Percentiles rank a stretch among this genome's conserved stretches.
Conservation (phyloP, 2,329 filamentous ascomycete genomes). For the Xylariomycetidae sp. region DNA sequence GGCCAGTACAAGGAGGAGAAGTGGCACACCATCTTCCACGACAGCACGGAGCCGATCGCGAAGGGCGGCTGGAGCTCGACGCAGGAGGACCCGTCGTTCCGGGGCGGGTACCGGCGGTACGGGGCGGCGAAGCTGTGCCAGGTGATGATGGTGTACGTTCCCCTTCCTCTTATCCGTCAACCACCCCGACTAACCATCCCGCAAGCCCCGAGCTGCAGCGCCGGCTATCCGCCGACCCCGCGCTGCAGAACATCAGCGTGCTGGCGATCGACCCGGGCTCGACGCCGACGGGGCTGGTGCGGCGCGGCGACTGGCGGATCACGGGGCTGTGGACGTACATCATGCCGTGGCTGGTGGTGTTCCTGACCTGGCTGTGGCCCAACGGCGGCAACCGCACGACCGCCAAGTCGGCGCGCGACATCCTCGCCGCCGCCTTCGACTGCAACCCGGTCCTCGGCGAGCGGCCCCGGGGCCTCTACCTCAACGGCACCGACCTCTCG, state of each 20-base stretch:
- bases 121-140: conserved; percentile 21
- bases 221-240: conserved; percentile 21
- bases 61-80: conserved; percentile 17
- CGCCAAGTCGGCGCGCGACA: conserved; percentile 24
- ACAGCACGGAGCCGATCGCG: conserved; percentile 15
- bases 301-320: conserved; percentile 1
- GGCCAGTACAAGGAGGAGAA: conserved; percentile 9
- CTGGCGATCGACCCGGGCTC: conserved; percentile 30
- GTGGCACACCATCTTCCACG: conserved; percentile 12
- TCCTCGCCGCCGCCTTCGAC: conserved; percentile 24
- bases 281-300: conserved; percentile 21
- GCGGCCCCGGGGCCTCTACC: conserved; percentile 26
- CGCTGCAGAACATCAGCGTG: conserved; percentile 21
- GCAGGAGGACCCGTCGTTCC: conserved; percentile 16
- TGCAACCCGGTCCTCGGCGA: conserved; percentile 14
- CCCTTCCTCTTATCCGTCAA: background rate
- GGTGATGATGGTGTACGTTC: conserved; percentile 18
- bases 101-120: conserved; percentile 20
- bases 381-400: conserved; percentile 20
- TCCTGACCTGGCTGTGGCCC: conserved; percentile 7
- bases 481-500: conserved; percentile 17
- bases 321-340: conserved; percentile 13
- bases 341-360: background rate
- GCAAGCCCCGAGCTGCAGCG: conserved; percentile 23
- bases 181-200: conserved; percentile 1